Conservation (phyloP, 2,329 filamentous ascomycete species). For the Coniella lustricola region DNA sequence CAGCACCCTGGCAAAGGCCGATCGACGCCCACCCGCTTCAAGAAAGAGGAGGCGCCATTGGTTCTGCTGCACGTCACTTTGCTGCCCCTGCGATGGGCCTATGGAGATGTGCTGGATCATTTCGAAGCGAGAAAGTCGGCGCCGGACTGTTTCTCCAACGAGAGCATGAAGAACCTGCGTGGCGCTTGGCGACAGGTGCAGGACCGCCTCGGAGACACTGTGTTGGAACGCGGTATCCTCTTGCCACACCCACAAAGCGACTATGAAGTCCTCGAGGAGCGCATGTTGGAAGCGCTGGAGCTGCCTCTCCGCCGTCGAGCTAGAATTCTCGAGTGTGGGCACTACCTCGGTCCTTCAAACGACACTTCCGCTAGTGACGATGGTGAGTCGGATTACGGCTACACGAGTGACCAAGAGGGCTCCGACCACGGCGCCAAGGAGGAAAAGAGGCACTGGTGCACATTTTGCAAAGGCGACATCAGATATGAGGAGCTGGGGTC, state of each 20-base stretch:
- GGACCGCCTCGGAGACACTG: conserved; percentile 64
- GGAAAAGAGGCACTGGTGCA: conserved; percentile 47
- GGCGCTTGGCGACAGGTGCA: conserved; percentile 62
- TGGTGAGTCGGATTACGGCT: conserved; percentile 40
- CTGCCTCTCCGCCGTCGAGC: conserved; percentile 58
- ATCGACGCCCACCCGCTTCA: conserved; percentile 51
- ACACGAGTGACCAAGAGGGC: conserved; percentile 26
- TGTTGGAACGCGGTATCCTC: conserved; percentile 66
- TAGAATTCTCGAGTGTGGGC: conserved; percentile 66
- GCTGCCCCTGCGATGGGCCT: conserved; percentile 61
- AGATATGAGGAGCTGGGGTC: conserved; percentile 45
- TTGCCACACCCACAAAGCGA: conserved; percentile 73
- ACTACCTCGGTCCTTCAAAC: conserved; percentile 61
- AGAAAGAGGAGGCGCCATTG: conserved; percentile 53
- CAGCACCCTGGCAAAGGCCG: conserved; percentile 50
- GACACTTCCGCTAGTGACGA: conserved; percentile 33
- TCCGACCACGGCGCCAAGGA: conserved; percentile 9
- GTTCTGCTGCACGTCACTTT: conserved; percentile 74
- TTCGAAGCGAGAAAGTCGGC: conserved; percentile 22
- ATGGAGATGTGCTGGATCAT: conserved; percentile 41
- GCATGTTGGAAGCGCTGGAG: conserved; percentile 67
- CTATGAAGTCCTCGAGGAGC: conserved; percentile 72
- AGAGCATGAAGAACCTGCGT: conserved; percentile 43
- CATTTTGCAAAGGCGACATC: conserved; percentile 48
- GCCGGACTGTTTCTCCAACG: conserved; percentile 27